A percentile compares a stretch with the other conserved stretches of the same genome.
Conservation (phyloP, 2,329 filamentous ascomycete genomes). For the Pseudogymnoascus sp. region DNA sequence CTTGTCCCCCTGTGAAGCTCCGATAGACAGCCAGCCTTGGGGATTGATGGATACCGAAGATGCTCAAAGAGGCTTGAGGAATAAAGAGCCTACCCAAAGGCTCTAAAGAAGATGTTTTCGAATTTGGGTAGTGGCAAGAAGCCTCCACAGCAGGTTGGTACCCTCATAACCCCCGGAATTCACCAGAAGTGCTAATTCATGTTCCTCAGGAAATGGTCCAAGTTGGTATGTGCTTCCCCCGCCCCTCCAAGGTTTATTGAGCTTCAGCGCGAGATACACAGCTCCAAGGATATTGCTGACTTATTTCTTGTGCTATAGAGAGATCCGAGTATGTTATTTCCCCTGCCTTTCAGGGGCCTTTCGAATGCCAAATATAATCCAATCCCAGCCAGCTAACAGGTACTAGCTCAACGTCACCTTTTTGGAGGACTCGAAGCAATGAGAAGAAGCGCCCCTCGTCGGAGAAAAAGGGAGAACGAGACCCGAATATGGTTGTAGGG, state of each 20-base stretch:
- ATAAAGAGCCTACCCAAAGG: neutral
- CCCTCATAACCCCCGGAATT: slow-evolving; percentile 12
- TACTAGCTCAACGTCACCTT: slow-evolving; percentile 71
- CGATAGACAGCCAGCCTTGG: slow-evolving; percentile 8
- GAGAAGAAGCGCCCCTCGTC: slow-evolving; percentile 46
- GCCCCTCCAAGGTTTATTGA: slow-evolving; percentile 13
- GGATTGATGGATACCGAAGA: slow-evolving; percentile 5
- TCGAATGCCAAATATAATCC: neutral
- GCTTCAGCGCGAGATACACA: neutral
- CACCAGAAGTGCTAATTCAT: slow-evolving; percentile 13
- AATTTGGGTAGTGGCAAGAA: slow-evolving; percentile 60
- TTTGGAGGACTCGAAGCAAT: slow-evolving; percentile 62
- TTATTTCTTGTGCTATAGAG: slow-evolving; percentile 34
- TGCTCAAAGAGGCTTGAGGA: neutral
- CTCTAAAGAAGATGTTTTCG: slow-evolving; percentile 45
- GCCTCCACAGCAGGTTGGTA: slow-evolving; percentile 58
- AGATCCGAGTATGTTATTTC: slow-evolving; percentile 52
- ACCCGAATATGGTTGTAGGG: slow-evolving; percentile 71
- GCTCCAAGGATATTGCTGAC: slow-evolving; percentile 15
- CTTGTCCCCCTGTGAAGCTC: neutral
- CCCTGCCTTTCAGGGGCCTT: slow-evolving; percentile 8
- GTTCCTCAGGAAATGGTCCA: slow-evolving; percentile 90
- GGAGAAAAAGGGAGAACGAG: slow-evolving; percentile 45
- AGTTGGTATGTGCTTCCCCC: slow-evolving; percentile 68
- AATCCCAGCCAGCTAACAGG: slow-evolving; percentile 10